Conservation (phyloP, 495 filamentous ascomycete genomes). For the Amphirosellinia nigrospora region DNA sequence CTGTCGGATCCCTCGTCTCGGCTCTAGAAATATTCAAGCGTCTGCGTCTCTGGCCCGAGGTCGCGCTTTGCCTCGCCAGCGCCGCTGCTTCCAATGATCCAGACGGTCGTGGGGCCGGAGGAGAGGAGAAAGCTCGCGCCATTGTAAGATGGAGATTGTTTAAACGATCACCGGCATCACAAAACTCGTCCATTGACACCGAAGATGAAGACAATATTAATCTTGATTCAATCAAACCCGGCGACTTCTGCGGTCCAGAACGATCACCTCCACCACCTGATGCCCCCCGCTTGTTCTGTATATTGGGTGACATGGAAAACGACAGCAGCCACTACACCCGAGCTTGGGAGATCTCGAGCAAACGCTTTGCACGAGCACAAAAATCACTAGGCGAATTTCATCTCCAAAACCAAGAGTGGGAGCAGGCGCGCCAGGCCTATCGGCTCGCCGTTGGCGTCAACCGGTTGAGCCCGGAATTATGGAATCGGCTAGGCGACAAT, state of each 20-base stretch:
- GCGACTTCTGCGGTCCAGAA: conserved; percentile 63
- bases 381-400: conserved; percentile 82
- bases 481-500: conserved; percentile 93
- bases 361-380: conserved; percentile 85
- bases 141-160: conserved; percentile 81
- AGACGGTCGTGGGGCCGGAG: conserved; percentile 51
- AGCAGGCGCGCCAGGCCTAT: conserved; percentile 80
- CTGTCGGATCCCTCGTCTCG: conserved; percentile 82
- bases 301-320: conserved; percentile 87
- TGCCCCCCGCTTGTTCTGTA: conserved; percentile 89
- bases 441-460: conserved; percentile 75
- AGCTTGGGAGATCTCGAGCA: conserved; percentile 85
- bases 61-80: conserved; percentile 79
- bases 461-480: conserved; percentile 77
- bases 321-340: conserved; percentile 76
- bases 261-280: conserved; percentile 74
- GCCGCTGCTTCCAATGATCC: conserved; percentile 70
- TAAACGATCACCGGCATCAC: conserved; percentile 45
- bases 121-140: conserved; percentile 78
- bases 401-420: conserved; percentile 65
- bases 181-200: conserved; percentile 23
- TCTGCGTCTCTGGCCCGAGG: conserved; percentile 93
- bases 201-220: conserved; percentile 63
- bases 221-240: conserved; percentile 55
- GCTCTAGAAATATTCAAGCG: conserved; percentile 97